phyloP scores from a whole-genome alignment of 2,329 filamentous ascomycete species.

The Apiospora aurea region DNA sequence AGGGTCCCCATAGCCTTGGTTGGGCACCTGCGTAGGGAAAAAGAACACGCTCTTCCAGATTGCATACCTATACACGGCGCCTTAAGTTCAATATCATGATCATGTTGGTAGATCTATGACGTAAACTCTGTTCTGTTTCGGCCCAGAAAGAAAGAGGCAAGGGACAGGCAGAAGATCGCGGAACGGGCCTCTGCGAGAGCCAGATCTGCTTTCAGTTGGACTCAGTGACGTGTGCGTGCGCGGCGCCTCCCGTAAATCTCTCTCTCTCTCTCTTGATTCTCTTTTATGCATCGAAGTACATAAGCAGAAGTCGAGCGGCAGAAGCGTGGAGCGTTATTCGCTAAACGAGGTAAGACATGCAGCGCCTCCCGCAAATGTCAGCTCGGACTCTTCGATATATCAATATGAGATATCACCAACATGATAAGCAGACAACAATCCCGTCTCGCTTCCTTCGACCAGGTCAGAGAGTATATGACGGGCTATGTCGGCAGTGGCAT shows the following conservation, averaged over 20 bases:
- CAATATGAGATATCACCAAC: constrained; percentile 10
- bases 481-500: background rate
- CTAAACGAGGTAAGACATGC: background rate
- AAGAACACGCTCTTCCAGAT: background rate
- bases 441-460: background rate
- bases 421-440: background rate
- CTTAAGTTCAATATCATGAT: too few species aligned
- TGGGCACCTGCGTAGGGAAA: background rate
- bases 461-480: background rate
- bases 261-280: background rate
- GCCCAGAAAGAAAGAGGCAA: background rate
- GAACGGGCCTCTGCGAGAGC: background rate
- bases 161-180: too few species aligned
- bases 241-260: background rate
- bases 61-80: background rate
- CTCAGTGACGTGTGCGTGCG: background rate
- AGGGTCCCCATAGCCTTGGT: background rate
- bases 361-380: background rate
- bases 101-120: background rate
- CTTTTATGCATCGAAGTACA: background rate
- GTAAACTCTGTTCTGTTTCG: background rate
- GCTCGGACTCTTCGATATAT: background rate
- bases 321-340: background rate
- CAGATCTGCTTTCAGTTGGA: background rate
- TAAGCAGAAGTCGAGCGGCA: background rate